Evolutionary conservation across 2,329 filamentous ascomycete genomes (phyloP).

Genomic region (Lachnellula occidentalis): DNA sequence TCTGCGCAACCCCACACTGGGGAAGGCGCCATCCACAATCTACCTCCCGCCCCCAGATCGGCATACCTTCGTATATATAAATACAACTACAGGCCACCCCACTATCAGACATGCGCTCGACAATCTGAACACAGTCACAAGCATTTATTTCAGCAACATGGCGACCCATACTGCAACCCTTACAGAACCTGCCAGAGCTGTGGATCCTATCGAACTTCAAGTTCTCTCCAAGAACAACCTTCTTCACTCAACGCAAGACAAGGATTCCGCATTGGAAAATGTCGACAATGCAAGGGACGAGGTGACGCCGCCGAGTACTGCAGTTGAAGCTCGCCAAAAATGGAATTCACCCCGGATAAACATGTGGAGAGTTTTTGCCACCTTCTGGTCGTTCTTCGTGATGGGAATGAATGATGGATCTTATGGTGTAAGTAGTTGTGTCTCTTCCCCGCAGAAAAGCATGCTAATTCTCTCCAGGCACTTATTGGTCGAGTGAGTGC

Average conservation of each 20-base stretch:
- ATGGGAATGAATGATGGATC: slow-evolving; percentile 66
- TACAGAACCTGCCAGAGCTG: neutral
- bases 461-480: slow-evolving; percentile 36
- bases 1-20: neutral
- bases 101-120: neutral
- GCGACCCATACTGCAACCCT: neutral
- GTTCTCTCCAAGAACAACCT: neutral
- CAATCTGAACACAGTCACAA: neutral
- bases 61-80: neutral
- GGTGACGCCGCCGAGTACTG: slow-evolving; percentile 6
- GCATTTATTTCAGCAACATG: neutral
- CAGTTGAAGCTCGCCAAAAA: slow-evolving; percentile 37
- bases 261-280: neutral
- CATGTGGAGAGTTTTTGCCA: slow-evolving; percentile 50
- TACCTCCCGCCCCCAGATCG: neutral
- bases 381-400: slow-evolving; percentile 57
- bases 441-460: slow-evolving; percentile 21
- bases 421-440: slow-evolving; percentile 47
- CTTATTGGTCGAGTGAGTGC: slow-evolving; percentile 38
- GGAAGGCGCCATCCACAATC: neutral
- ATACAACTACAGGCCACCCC: neutral
- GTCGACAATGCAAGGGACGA: slow-evolving; percentile 10
- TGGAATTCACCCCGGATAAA: slow-evolving; percentile 62
- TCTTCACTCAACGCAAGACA: neutral
- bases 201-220: neutral